These are phyloP conservation scores for Diutina rugosa DNA, from an alignment of 1,139 yeast species.

Conservation along the genomic window DNA sequence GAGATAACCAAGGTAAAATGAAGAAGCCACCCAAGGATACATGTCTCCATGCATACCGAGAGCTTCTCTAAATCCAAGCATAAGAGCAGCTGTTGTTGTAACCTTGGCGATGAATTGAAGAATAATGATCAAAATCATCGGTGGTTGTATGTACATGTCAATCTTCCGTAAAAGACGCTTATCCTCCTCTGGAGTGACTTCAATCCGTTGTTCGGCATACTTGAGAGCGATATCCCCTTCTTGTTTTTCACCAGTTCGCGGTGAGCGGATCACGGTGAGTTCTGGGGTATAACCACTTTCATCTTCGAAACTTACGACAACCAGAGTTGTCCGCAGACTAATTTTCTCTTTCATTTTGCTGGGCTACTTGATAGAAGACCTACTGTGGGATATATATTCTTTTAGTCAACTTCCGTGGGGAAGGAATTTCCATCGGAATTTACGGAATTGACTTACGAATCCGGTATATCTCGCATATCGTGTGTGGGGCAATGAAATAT, in stretches of 20 bases:
- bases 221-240: neutral
- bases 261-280: neutral
- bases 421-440: neutral
- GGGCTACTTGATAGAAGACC: neutral
- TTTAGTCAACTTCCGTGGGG: neutral
- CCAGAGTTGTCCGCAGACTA: neutral
- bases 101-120: conserved; percentile 57
- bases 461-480: neutral
- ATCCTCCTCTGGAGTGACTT: conserved; percentile 4
- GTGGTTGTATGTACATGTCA: conserved; percentile 39
- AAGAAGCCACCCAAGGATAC: conserved; percentile 5
- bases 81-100: conserved; percentile 45
- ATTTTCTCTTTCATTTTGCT: neutral
- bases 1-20: conserved; percentile 6
- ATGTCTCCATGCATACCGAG: conserved; percentile 5
- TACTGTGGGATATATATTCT: neutral
- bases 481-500: neutral
- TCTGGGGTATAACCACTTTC: neutral
- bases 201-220: neutral
- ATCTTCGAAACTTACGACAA: neutral
- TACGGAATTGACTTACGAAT: neutral
- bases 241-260: neutral
- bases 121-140: conserved; percentile 42
- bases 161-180: conserved; percentile 20
- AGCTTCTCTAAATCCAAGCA: conserved; percentile 12